These are phyloP conservation scores for Chlamydomonas sp. DNA, from an alignment of 139 green algal genomes.

Conservation along the genomic window DNA sequence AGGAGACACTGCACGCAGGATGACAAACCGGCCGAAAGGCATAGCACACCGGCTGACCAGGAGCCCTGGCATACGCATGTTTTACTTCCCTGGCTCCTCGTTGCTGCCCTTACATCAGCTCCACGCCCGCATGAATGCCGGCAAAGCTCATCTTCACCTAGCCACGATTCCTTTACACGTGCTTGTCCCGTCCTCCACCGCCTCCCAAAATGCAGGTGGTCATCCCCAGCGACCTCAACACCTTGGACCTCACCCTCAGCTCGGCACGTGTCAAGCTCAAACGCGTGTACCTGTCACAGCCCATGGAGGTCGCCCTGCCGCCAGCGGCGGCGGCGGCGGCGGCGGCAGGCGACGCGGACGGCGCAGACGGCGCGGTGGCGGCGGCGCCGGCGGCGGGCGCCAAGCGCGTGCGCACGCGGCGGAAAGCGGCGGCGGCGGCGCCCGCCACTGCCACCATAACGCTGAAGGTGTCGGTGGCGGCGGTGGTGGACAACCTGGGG, in stretches of 20 bases:
- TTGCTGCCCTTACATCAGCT: background rate
- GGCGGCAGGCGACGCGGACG: background rate
- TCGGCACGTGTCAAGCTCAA: conserved; percentile 35
- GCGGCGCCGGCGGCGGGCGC: background rate
- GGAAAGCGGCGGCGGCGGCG: background rate
- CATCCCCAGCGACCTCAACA: background rate
- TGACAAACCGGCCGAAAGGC: no score
- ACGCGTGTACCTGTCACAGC: conserved; percentile 2
- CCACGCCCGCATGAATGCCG: background rate
- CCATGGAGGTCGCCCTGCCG: no score
- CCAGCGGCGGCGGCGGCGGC: background rate
- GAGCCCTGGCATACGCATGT: no score
- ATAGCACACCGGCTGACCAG: no score
- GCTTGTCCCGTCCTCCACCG: background rate
- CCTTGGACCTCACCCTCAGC: conserved; percentile 36
- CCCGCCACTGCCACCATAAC: background rate
- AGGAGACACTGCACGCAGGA: no score
- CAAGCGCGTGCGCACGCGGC: no score
- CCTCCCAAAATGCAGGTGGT: background rate
- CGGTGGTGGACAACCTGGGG: conserved; percentile 35
- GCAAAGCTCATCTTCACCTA: no score
- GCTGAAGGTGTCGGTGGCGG: conserved; percentile 26
- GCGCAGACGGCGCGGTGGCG: no score
- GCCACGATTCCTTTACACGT: background rate
- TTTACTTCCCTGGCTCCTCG: no score